These are phyloP conservation scores for Hericium alpestre DNA, from an alignment of 768 basidiomycete genomes.

Conservation along the genomic window DNA sequence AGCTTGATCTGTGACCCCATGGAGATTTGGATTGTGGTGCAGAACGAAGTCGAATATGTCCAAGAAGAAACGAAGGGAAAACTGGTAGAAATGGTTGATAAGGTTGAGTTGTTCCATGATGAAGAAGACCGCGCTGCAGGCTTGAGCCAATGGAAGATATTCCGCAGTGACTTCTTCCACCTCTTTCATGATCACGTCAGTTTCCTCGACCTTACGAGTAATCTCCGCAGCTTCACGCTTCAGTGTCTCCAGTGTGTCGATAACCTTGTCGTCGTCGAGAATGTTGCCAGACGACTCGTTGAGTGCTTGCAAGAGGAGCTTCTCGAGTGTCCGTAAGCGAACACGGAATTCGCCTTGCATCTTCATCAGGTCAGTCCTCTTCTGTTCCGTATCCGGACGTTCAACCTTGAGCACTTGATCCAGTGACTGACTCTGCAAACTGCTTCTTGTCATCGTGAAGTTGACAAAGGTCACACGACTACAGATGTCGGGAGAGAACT, in stretches of 20 bases:
- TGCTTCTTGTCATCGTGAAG: constrained; percentile 97
- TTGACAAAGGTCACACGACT: constrained; percentile 94
- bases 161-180: constrained; percentile 93
- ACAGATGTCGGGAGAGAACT: constrained; percentile 97
- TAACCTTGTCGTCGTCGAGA: constrained; percentile 97
- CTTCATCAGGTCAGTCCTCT: constrained; percentile 93
- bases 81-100: constrained; percentile 97
- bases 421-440: constrained; percentile 94
- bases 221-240: constrained; percentile 96
- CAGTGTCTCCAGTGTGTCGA: constrained; percentile 88
- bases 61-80: constrained; percentile 94
- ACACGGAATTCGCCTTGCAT: constrained; percentile 96
- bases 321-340: constrained; percentile 85
- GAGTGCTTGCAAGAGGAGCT: constrained; percentile 83
- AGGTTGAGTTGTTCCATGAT: constrained; percentile 89
- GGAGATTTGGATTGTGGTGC: constrained; percentile 84
- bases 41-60: constrained; percentile 96
- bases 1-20: constrained; percentile 61
- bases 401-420: constrained; percentile 96
- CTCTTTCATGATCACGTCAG: constrained; percentile 90
- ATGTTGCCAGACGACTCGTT: constrained; percentile 97
- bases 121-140: constrained; percentile 95
- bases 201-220: constrained; percentile 91
- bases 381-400: constrained; percentile 91
- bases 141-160: constrained; percentile 89